These are phyloP conservation scores for Setomelanomma holmii DNA, from an alignment of 2,329 filamentous ascomycete genomes.

Conservation along the genomic window DNA sequence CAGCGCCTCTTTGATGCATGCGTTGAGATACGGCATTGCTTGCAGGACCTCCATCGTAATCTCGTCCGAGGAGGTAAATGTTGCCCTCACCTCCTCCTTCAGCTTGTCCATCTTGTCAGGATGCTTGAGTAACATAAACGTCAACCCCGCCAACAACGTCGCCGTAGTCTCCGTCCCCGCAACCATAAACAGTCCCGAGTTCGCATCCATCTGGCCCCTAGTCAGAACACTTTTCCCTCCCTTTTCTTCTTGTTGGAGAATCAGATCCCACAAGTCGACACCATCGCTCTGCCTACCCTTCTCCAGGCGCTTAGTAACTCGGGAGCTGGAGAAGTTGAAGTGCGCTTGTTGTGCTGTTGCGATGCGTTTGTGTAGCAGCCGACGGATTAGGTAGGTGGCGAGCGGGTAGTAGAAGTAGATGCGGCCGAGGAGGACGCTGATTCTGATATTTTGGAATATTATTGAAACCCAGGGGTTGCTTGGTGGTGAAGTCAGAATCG, in stretches of 20 bases:
- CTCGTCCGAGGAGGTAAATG: conserved; percentile 17
- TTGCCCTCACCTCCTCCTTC: conserved; percentile 18
- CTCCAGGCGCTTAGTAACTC: conserved; percentile 35
- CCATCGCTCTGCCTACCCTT: conserved; percentile 24
- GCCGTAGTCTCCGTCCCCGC: conserved; percentile 38
- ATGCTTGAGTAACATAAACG: conserved; percentile 33
- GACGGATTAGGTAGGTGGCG: neutral
- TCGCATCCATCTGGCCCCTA: conserved; percentile 38
- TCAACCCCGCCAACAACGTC: conserved; percentile 46
- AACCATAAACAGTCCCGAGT: conserved; percentile 36
- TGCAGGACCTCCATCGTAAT: conserved; percentile 34
- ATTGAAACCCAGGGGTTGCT: conserved; percentile 34
- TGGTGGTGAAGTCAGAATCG: neutral
- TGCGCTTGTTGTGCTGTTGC: conserved; percentile 7
- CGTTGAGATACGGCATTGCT: conserved; percentile 42
- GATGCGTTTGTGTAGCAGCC: neutral
- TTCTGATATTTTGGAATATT: conserved; percentile 2
- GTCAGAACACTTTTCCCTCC: conserved; percentile 13
- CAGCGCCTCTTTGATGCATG: conserved; percentile 39
- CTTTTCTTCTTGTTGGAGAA: conserved; percentile 39
- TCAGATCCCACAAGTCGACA: conserved; percentile 51
- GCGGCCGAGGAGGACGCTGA: neutral
- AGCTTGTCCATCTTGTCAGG: conserved; percentile 21
- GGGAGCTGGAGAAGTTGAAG: conserved; percentile 13
- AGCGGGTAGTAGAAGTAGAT: conserved; percentile 5